A percentile compares a stretch with the other conserved stretches of the same genome.
These are phyloP conservation scores for Ostreobium quekettii DNA, from an alignment of 139 green algal species.

Conservation along the genomic window DNA sequence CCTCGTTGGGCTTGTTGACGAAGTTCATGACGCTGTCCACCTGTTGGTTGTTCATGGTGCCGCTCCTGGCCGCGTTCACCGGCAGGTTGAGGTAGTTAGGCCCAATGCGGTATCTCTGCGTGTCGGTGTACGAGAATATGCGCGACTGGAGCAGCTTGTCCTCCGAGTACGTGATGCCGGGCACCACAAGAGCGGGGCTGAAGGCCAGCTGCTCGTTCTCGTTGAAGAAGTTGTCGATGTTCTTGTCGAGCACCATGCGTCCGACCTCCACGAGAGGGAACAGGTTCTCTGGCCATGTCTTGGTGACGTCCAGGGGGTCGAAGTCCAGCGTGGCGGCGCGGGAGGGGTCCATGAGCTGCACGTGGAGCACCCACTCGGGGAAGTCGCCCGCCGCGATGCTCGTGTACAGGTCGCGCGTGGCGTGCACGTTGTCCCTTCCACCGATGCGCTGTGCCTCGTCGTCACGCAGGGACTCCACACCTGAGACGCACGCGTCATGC, in stretches of 20 bases:
- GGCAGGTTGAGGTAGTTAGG: slow-evolving; percentile 77
- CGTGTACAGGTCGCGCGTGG: slow-evolving; percentile 49
- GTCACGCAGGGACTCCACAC: slow-evolving; percentile 42
- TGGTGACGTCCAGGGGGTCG: slow-evolving; percentile 78
- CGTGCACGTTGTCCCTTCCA: slow-evolving; percentile 42
- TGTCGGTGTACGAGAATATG: slow-evolving; percentile 60
- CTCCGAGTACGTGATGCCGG: slow-evolving; percentile 66
- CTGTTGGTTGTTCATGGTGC: slow-evolving; percentile 45
- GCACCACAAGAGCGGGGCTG: slow-evolving; percentile 66
- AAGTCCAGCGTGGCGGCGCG: slow-evolving; percentile 58
- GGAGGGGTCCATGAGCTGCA: slow-evolving; percentile 54
- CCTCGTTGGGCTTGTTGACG: slow-evolving; percentile 25
- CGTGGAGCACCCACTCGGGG: slow-evolving; percentile 51
- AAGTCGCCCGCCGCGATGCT: slow-evolving; percentile 38
- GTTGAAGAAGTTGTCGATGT: slow-evolving; percentile 83
- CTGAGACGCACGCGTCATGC: slow-evolving; percentile 19
- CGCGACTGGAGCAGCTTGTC: slow-evolving; percentile 61
- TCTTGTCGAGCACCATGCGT: slow-evolving; percentile 76
- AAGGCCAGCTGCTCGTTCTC: slow-evolving; percentile 84
- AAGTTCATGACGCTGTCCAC: slow-evolving; percentile 27
- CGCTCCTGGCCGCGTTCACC: slow-evolving; percentile 54
- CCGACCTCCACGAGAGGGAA: slow-evolving; percentile 70
- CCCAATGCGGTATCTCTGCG: slow-evolving; percentile 70
- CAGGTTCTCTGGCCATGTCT: slow-evolving; percentile 71
- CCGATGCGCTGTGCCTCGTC: slow-evolving; percentile 38